Conservation (phyloP, 2,329 filamentous ascomycete genomes). For the Neophaeococcomyces mojaviensis region DNA sequence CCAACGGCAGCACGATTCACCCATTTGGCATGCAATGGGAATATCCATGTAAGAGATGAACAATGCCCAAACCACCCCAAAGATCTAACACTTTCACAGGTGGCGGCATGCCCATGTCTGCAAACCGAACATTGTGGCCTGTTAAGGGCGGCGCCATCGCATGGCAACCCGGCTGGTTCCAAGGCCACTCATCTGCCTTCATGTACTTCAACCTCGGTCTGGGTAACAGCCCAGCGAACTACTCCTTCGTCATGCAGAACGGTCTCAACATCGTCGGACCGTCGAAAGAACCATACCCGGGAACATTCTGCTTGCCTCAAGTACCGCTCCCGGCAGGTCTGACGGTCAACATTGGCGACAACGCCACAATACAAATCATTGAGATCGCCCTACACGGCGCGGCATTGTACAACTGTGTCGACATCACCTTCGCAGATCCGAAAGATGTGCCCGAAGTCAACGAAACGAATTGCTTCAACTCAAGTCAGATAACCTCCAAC, state of each 20-base stretch:
- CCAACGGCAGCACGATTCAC: conserved; percentile 45
- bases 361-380: conserved; percentile 82
- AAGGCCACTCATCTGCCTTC: conserved; percentile 72
- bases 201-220: conserved; percentile 89
- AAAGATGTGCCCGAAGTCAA: conserved; percentile 70
- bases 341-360: conserved; percentile 69
- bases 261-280: conserved; percentile 80
- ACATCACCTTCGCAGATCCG: conserved; percentile 83
- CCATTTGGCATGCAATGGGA: conserved; percentile 93
- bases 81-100: conserved; percentile 46
- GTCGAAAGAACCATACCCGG: conserved; percentile 74
- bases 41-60: conserved; percentile 68
- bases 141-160: conserved; percentile 77
- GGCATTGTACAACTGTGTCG: conserved; percentile 78
- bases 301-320: conserved; percentile 82
- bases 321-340: conserved; percentile 70
- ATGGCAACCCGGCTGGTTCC: conserved; percentile 93
- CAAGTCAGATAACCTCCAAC: conserved; percentile 66
- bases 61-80: neutral
- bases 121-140: conserved; percentile 89
- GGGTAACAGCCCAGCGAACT: conserved; percentile 73
- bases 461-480: conserved; percentile 81
- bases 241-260: conserved; percentile 73
- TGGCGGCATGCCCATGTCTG: conserved; percentile 68
- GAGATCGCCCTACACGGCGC: conserved; percentile 79